Evolutionary conservation across 106 monocot genomes (phyloP).

Genomic region (Agapanthus africanus): DNA sequence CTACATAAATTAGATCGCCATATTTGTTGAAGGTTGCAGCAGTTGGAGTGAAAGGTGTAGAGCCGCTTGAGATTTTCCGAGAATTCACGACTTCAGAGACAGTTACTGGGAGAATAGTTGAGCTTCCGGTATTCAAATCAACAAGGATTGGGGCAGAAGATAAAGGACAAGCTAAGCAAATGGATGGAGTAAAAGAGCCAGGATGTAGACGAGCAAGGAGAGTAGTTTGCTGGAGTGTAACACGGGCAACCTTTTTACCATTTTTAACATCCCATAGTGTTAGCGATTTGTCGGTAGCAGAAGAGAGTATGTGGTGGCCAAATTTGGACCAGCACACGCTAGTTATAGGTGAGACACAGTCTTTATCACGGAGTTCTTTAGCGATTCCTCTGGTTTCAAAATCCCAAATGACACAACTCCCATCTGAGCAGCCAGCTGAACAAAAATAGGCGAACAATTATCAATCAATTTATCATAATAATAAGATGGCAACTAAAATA

Average conservation of each 20-base stretch:
- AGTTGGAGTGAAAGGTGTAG: slow-evolving; percentile 71
- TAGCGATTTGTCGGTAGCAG: slow-evolving; percentile 88
- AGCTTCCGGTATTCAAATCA: slow-evolving; percentile 76
- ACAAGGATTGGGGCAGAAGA: slow-evolving; percentile 95
- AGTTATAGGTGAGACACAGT: slow-evolving; percentile 78
- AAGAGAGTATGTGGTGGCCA: slow-evolving; percentile 79
- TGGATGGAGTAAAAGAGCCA: slow-evolving; percentile 51
- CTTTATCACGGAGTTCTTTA: slow-evolving; percentile 83
- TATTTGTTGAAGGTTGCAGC: slow-evolving; percentile 86
- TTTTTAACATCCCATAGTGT: slow-evolving; percentile 79
- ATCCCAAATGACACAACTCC: slow-evolving; percentile 96
- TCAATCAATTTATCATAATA: background rate
- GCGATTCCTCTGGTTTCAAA: slow-evolving; percentile 93
- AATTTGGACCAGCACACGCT: slow-evolving; percentile 95
- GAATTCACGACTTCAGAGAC: slow-evolving; percentile 42
- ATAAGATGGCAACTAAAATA: background rate
- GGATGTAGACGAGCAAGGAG: slow-evolving; percentile 85
- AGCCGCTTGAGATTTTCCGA: slow-evolving; percentile 68
- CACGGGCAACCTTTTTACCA: slow-evolving; percentile 59
- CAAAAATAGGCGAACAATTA: too few relatives aligned
- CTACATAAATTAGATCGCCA: slow-evolving; percentile 87
- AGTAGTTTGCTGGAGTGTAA: slow-evolving; percentile 83
- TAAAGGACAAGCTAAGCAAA: slow-evolving; percentile 93
- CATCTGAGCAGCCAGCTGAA: slow-evolving; percentile 93
- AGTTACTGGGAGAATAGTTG: slow-evolving; percentile 72